Base-by-base conservation (phyloP, 129 eudicot species). In the Chrysanthemum lavandulifolium region DNA sequence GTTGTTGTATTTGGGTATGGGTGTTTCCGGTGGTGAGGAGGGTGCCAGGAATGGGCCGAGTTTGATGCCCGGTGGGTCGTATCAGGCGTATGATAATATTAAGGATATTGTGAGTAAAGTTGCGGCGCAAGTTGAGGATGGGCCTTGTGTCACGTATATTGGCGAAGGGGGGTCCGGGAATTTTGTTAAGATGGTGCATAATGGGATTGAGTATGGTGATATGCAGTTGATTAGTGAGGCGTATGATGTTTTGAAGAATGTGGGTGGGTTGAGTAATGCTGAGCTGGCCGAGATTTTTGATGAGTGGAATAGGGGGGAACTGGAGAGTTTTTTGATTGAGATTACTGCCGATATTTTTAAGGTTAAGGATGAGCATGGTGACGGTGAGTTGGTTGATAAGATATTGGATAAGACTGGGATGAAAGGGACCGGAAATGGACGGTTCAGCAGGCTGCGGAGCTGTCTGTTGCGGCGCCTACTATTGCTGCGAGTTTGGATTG, bases 361-460 rank as follows among this genome's bases (percentile, higher is more conserved):
- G 70, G 96, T 92, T 15, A 82, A 82, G 76, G 98, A 89, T 78
- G 86, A 85, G 6, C 72, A 69, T 47, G 92, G 85, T 0, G 80
- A 84, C 2, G 98, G 98, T 10, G 86, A 82, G 13, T 82, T 92
- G 71, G 96, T 92, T 3, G 98, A 92, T 73, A 92, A 89, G 85
- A 85, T 92, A 70, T 75, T 92, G 78, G 98, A 92, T 74, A 92
- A 92, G 78, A 92, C 98, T 0, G 98, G 98, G 67, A 92, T 92
- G 98, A 92, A 92, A 54, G 98, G 98, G 53, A 92, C 98, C 0
- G 98, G 98, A 47, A 92, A 63, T 92, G 98, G 98, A 92, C 98
- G 5, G 98, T 92, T 19, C 98, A 92, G 82, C 98, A 92, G 79
- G 98, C 96, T 0, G 98, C 98, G 2, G 98, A 92, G 86, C 79